These are phyloP conservation scores for Starmerella geochares DNA, from an alignment of 805 yeast species.

Conservation along the genomic window DNA sequence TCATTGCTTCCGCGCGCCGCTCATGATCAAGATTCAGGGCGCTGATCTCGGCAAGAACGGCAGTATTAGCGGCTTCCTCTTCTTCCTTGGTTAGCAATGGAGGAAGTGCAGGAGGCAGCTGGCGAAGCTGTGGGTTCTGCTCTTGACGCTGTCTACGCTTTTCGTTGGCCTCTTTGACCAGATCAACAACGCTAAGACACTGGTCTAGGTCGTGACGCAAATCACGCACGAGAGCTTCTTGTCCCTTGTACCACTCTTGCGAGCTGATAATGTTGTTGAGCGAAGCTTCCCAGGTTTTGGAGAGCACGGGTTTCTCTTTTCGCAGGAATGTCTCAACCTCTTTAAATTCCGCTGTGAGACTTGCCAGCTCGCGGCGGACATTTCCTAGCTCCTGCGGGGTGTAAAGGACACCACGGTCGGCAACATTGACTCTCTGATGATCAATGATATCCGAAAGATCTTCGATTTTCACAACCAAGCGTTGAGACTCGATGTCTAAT, in stretches of 20 bases:
- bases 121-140: not conserved
- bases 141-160: constrained; percentile 2
- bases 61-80: constrained; percentile 30
- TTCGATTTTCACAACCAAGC: constrained; percentile 67
- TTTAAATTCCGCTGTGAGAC: constrained; percentile 45
- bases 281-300: constrained; percentile 83
- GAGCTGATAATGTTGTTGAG: constrained; percentile 85
- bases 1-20: constrained; percentile 75
- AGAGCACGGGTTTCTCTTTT: constrained; percentile 75
- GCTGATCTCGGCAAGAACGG: constrained; percentile 67
- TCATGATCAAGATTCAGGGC: constrained; percentile 78
- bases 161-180: constrained; percentile 38
- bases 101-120: constrained; percentile 34
- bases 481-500: constrained; percentile 68
- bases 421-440: constrained; percentile 79
- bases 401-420: constrained; percentile 79
- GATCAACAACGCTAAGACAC: constrained; percentile 68
- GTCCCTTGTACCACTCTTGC: constrained; percentile 82
- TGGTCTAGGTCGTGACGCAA: constrained; percentile 68
- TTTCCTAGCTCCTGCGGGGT: constrained; percentile 58
- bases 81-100: constrained; percentile 28
- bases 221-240: constrained; percentile 74
- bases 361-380: constrained; percentile 53
- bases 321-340: constrained; percentile 51
- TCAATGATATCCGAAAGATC: constrained; percentile 89